These are phyloP conservation scores for Xylariaceae sp. DNA, from an alignment of 2,329 filamentous ascomycete species.

Conservation along the genomic window DNA sequence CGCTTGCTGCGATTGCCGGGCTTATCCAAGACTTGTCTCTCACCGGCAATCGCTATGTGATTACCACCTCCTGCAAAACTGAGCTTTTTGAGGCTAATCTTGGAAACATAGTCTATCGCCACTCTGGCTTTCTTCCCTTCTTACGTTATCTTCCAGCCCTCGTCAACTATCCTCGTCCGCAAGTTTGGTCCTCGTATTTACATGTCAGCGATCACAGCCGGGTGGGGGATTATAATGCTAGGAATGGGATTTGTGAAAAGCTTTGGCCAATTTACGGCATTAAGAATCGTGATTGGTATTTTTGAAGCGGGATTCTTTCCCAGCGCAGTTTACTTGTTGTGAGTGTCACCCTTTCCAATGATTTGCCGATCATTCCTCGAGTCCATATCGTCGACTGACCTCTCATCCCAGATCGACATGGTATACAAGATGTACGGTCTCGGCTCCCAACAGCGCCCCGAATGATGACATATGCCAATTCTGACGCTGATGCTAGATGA, in stretches of 20 bases:
- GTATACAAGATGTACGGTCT: slow-evolving; percentile 57
- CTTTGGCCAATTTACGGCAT: slow-evolving; percentile 47
- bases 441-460: background rate
- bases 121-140: slow-evolving; percentile 70
- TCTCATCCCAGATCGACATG: slow-evolving; percentile 45
- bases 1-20: slow-evolving; percentile 66
- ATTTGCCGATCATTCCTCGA: background rate
- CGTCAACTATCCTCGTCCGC: slow-evolving; percentile 62
- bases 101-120: slow-evolving; percentile 46
- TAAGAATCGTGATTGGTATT: slow-evolving; percentile 55
- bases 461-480: background rate
- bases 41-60: slow-evolving; percentile 37
- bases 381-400: background rate
- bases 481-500: slow-evolving; percentile 43
- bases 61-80: background rate
- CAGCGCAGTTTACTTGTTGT: slow-evolving; percentile 64
- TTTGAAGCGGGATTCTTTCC: slow-evolving; percentile 70
- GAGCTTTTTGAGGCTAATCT: slow-evolving; percentile 1
- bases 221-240: slow-evolving; percentile 59
- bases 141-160: slow-evolving; percentile 66
- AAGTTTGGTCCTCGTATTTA: slow-evolving; percentile 58
- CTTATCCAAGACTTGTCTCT: slow-evolving; percentile 46
- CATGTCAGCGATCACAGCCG: slow-evolving; percentile 47
- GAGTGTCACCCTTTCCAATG: slow-evolving; percentile 6
- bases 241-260: slow-evolving; percentile 57